Percentiles rank a stretch among this genome's conserved stretches.
Evolutionary conservation across 164 flowering plant genomes (phyloP).

Genomic region (Chloranthus sessilifolius): DNA sequence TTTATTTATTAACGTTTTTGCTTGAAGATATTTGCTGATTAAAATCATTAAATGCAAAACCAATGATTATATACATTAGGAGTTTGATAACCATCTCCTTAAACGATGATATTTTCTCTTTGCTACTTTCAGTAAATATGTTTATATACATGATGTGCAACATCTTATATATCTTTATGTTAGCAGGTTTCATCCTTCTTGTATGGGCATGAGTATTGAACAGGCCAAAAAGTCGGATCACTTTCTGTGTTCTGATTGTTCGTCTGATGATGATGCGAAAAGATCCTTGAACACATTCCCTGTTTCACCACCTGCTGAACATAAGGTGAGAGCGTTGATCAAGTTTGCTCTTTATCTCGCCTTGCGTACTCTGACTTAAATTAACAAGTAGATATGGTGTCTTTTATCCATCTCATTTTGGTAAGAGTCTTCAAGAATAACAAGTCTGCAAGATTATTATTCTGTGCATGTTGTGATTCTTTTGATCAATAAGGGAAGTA

Average conservation of each 20-base stretch:
- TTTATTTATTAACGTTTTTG: too few species aligned
- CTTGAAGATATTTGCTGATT: too few species aligned
- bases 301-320: slow-evolving; percentile 31
- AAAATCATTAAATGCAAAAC: too few species aligned
- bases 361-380: not conserved
- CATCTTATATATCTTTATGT: not conserved
- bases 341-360: not conserved
- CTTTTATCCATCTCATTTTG: not conserved
- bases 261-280: slow-evolving; percentile 39
- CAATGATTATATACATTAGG: too few species aligned
- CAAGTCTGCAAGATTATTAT: too few species aligned
- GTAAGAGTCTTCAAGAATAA: not conserved
- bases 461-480: not conserved
- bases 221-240: slow-evolving; percentile 48
- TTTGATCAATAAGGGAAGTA: too few species aligned
- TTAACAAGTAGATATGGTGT: not conserved
- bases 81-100: too few species aligned
- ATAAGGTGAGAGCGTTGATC: slow-evolving; percentile 31
- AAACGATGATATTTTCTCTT: too few species aligned
- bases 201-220: slow-evolving; percentile 57
- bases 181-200: slow-evolving; percentile 68
- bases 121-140: too few species aligned
- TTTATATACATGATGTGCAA: too few species aligned
- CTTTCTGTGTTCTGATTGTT: slow-evolving; percentile 56
- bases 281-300: slow-evolving; percentile 32